Evolutionary conservation across 352 stramenopile genomes (phyloP).

Genomic region (Blastocystis sp.): DNA sequence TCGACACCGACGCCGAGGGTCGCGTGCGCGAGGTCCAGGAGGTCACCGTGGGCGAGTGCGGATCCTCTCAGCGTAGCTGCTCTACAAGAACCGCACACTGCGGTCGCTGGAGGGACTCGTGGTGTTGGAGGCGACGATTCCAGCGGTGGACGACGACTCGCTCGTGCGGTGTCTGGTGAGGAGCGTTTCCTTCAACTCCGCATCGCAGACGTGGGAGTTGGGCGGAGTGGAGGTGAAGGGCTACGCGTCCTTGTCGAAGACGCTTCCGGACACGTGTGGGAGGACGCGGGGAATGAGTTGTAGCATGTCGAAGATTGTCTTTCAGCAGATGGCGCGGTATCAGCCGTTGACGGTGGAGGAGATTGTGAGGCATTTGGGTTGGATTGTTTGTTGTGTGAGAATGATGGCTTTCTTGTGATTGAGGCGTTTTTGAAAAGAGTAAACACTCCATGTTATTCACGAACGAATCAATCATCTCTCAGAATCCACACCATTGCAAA

Average conservation of each 20-base stretch:
- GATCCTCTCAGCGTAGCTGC: background rate
- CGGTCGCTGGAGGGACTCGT: slow-evolving; percentile 3
- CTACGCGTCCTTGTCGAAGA: slow-evolving; percentile 15
- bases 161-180: background rate
- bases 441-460: too few relatives aligned
- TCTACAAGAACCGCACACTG: background rate
- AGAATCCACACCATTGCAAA: too few relatives aligned
- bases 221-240: background rate
- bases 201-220: background rate
- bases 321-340: slow-evolving; percentile 51
- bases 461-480: too few relatives aligned
- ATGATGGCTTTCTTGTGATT: too few relatives aligned
- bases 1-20: slow-evolving; percentile 7
- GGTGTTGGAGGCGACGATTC: background rate
- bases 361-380: background rate
- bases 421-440: too few relatives aligned
- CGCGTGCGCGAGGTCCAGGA: background rate
- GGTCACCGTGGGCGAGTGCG: background rate
- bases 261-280: background rate
- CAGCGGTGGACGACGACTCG: background rate
- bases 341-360: background rate
- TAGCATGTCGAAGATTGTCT: slow-evolving; percentile 48
- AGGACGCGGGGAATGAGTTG: background rate
- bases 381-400: too few relatives aligned
- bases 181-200: background rate